Percentiles rank a stretch among this genome's conserved stretches.
These are phyloP conservation scores for Paracoccidioides lutzii DNA, from an alignment of 2,329 filamentous ascomycete species.

Conservation along the genomic window DNA sequence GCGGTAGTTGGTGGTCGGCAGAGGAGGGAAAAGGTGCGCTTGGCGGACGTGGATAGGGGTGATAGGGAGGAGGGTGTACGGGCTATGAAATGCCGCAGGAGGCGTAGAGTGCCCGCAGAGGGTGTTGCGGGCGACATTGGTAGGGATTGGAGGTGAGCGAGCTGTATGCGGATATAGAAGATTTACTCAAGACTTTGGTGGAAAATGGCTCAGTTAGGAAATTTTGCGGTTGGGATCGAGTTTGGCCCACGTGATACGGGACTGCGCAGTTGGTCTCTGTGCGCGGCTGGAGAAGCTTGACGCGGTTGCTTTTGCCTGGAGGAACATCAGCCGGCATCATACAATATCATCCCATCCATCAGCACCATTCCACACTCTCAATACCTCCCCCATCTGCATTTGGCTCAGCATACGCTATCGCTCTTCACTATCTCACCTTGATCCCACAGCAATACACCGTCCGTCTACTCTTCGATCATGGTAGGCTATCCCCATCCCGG, in stretches of 20 bases:
- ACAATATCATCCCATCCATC: neutral
- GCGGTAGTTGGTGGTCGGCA: constrained; percentile 12
- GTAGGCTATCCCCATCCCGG: constrained; percentile 1
- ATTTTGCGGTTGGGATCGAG: constrained; percentile 5
- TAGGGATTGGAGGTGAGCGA: neutral
- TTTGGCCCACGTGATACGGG: constrained; percentile 15
- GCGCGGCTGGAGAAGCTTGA: constrained; percentile 24
- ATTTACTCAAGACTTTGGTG: no score
- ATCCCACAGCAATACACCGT: neutral
- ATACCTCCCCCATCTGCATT: neutral
- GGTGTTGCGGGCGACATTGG: constrained; percentile 21
- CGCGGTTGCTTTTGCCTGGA: constrained; percentile 18
- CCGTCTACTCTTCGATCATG: constrained; percentile 3
- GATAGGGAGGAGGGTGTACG: constrained; percentile 16
- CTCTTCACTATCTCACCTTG: neutral
- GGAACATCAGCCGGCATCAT: neutral
- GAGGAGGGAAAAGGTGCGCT: constrained; percentile 19
- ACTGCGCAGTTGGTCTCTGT: constrained; percentile 18
- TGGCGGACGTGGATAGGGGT: constrained; percentile 12
- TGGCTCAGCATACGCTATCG: neutral
- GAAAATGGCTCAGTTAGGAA: no score
- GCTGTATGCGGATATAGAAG: no score
- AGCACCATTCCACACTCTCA: neutral
- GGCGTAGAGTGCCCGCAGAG: constrained; percentile 22
- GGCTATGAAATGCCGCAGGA: constrained; percentile 20